phyloP scores from a whole-genome alignment of 805 yeast species.

The Kluyveromyces starmeri region DNA sequence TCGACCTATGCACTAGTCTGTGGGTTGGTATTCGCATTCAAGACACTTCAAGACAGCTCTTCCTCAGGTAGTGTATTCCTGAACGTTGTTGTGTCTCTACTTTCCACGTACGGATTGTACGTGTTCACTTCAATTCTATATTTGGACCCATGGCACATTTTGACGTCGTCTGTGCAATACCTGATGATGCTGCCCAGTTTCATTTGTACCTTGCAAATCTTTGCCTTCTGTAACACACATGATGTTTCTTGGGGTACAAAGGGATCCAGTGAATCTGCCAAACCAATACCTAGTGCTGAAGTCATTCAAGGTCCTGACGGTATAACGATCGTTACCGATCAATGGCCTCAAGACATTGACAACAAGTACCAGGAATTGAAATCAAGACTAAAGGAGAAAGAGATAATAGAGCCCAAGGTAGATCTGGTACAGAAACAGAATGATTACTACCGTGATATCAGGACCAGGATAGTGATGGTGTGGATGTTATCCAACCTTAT shows the following conservation, averaged over 20 bases:
- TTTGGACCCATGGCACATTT: slow-evolving; percentile 93
- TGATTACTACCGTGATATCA: slow-evolving; percentile 89
- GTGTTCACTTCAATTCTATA: slow-evolving; percentile 73
- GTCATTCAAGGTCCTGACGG: slow-evolving; percentile 75
- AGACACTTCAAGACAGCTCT: slow-evolving; percentile 36
- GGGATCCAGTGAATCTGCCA: slow-evolving; percentile 73
- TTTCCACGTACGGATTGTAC: slow-evolving; percentile 89
- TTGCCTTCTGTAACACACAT: slow-evolving; percentile 96
- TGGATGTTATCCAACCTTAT: slow-evolving; percentile 84
- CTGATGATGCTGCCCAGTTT: slow-evolving; percentile 85
- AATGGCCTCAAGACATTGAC: slow-evolving; percentile 34
- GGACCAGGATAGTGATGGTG: slow-evolving; percentile 90
- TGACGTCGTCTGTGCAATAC: slow-evolving; percentile 82
- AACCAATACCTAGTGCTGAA: slow-evolving; percentile 71
- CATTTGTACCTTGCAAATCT: slow-evolving; percentile 86
- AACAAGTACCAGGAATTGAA: slow-evolving; percentile 30
- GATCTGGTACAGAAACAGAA: slow-evolving; percentile 36
- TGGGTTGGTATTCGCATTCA: slow-evolving; percentile 71
- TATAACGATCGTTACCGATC: slow-evolving; percentile 65
- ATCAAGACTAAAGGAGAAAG: slow-evolving; percentile 30
- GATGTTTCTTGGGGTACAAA: slow-evolving; percentile 99
- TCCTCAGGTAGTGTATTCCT: slow-evolving; percentile 45
- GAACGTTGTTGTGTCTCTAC: slow-evolving; percentile 72
- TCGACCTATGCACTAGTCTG: slow-evolving; percentile 74
- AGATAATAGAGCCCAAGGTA: slow-evolving; percentile 20